Evolutionary conservation across 257 asterid species (phyloP).

Genomic region (Nicotiana knightiana): DNA sequence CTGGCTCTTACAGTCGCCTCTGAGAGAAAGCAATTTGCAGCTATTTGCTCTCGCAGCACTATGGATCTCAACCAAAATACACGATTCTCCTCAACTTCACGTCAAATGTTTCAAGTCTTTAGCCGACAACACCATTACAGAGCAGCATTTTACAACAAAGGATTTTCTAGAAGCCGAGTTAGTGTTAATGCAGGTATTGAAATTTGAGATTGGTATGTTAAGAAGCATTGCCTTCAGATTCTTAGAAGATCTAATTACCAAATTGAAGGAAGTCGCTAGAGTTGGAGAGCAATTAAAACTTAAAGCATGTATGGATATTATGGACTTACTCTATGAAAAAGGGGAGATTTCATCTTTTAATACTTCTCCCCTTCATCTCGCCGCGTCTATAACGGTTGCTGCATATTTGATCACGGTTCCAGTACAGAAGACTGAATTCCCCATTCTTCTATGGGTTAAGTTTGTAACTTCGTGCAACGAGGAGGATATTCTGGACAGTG

Average conservation of each 20-base stretch:
- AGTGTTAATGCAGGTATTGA: slow-evolving; percentile 67
- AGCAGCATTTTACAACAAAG: slow-evolving; percentile 69
- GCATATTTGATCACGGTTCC: slow-evolving; percentile 70
- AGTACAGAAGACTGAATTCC: slow-evolving; percentile 68
- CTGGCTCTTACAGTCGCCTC: slow-evolving; percentile 59
- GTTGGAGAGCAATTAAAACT: slow-evolving; percentile 48
- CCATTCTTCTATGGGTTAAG: slow-evolving; percentile 86
- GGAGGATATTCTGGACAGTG: slow-evolving; percentile 30
- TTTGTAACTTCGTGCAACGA: slow-evolving; percentile 26
- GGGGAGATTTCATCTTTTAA: slow-evolving; percentile 52
- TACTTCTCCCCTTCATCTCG: slow-evolving; percentile 49
- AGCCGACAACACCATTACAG: slow-evolving; percentile 51
- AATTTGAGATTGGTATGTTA: slow-evolving; percentile 50
- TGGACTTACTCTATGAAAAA: slow-evolving; percentile 80
- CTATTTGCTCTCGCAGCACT: slow-evolving; percentile 73
- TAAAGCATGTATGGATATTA: slow-evolving; percentile 68
- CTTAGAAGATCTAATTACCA: slow-evolving; percentile 50
- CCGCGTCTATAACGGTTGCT: slow-evolving; percentile 73
- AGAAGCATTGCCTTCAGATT: slow-evolving; percentile 31
- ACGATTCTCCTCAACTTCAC: slow-evolving; percentile 55
- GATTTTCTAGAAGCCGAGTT: slow-evolving; percentile 77
- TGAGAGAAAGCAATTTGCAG: slow-evolving; percentile 80
- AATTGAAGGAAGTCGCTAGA: slow-evolving; percentile 58
- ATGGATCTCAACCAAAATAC: slow-evolving; percentile 91
- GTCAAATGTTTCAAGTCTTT: slow-evolving; percentile 45